Conservation (phyloP, 1,284 basidiomycete genomes). For the Mycosarcoma mackinlayi region DNA sequence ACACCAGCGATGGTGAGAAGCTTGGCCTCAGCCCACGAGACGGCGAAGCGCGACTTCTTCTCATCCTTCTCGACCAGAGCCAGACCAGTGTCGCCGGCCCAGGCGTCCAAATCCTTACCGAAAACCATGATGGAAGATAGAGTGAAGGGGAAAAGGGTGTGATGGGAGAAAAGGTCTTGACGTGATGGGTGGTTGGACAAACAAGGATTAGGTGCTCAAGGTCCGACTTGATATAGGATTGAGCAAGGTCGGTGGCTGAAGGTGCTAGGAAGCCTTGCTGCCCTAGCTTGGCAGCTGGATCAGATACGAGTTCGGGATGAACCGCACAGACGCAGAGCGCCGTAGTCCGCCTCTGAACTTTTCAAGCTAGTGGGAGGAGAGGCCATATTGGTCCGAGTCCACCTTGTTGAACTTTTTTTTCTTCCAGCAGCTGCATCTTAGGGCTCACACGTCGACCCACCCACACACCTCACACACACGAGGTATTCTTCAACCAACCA, state of each 20-base stretch:
- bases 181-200: conserved; percentile 1
- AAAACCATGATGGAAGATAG: conserved; percentile 50
- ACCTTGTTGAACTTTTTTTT: no score
- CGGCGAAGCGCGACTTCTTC: conserved; percentile 48
- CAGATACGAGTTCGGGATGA: background rate
- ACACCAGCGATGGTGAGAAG: conserved; percentile 64
- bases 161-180: background rate
- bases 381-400: background rate
- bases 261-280: background rate
- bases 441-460: background rate
- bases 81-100: conserved; percentile 54
- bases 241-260: conserved; percentile 4
- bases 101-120: conserved; percentile 62
- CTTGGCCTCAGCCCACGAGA: conserved; percentile 63
- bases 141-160: background rate
- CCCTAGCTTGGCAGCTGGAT: conserved; percentile 1
- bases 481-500: conserved; percentile 21
- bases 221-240: conserved; percentile 32
- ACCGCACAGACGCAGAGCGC: background rate
- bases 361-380: background rate
- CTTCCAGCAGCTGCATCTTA: background rate
- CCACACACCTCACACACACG: no score
- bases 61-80: conserved; percentile 58
- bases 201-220: background rate
- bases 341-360: background rate